phyloP scores from a whole-genome alignment of 257 asterid species.

The Solanum virginianum region DNA sequence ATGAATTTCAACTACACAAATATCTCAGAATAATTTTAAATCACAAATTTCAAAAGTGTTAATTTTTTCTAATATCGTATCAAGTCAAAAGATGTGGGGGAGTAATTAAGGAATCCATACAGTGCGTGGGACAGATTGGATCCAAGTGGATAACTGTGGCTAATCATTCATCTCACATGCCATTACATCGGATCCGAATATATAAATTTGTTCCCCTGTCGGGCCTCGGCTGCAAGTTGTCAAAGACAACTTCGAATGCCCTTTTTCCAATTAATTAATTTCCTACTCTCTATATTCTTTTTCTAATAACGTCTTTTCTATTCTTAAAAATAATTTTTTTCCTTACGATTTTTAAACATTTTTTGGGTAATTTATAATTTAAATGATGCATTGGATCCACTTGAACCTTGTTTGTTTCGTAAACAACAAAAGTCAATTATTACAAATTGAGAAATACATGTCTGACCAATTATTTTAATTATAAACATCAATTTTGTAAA shows the following conservation, averaged over 20 bases:
- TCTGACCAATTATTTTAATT: neutral
- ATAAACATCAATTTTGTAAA: neutral
- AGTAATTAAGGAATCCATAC: neutral
- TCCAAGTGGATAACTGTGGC: neutral
- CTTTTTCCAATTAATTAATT: neutral
- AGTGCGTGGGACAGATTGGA: neutral
- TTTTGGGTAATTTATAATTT: neutral
- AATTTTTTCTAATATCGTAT: too few species aligned
- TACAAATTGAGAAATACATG: neutral
- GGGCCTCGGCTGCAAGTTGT: neutral
- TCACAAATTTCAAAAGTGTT: too few species aligned
- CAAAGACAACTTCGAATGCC: neutral
- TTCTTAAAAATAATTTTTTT: neutral
- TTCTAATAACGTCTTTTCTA: neutral
- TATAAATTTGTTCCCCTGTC: neutral
- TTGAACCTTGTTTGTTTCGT: neutral
- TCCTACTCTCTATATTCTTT: neutral
- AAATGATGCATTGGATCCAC: neutral
- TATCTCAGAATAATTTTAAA: too few species aligned
- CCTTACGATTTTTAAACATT: neutral
- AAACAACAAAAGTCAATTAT: neutral
- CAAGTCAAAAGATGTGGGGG: too few species aligned
- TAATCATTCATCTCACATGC: neutral
- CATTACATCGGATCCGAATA: neutral
- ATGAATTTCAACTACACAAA: rapidly evolving